Evolutionary conservation across 805 yeast species (phyloP).

Genomic region (Zygosaccharomyces siamensis): DNA sequence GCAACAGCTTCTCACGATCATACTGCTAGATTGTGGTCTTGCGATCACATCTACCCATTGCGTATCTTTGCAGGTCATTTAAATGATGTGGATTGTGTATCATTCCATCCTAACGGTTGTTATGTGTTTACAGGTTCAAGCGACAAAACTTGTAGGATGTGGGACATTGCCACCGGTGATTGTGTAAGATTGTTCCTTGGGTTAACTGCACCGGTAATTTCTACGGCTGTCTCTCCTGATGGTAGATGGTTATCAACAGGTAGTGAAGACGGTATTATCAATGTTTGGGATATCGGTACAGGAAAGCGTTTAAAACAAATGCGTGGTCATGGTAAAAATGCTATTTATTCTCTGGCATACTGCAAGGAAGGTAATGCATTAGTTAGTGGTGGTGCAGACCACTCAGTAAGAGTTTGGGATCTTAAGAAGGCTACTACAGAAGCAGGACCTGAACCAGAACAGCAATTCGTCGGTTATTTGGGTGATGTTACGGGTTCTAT

Average conservation of each 20-base stretch:
- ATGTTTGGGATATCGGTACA: constrained; percentile 90
- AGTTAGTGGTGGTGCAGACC: constrained; percentile 89
- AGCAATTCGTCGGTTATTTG: constrained; percentile 41
- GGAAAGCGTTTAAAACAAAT: constrained; percentile 84
- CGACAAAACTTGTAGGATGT: constrained; percentile 95
- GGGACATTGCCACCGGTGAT: constrained; percentile 90
- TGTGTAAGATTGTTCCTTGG: constrained; percentile 91
- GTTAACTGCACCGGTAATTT: constrained; percentile 82
- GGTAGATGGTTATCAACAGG: constrained; percentile 96
- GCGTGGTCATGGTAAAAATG: constrained; percentile 90
- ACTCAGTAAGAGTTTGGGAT: constrained; percentile 94
- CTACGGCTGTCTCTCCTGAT: constrained; percentile 89
- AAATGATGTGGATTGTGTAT: constrained; percentile 91
- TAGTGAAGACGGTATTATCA: constrained; percentile 85
- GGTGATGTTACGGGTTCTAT: constrained; percentile 34
- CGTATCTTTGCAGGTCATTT: constrained; percentile 96
- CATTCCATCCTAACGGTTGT: constrained; percentile 93
- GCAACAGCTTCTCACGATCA: constrained; percentile 98
- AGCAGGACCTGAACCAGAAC: constrained; percentile 72
- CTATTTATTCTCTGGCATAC: constrained; percentile 79
- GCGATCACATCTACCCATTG: constrained; percentile 94
- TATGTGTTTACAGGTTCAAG: constrained; percentile 93
- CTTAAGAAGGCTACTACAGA: constrained; percentile 79
- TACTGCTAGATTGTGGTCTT: constrained; percentile 96
- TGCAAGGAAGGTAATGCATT: constrained; percentile 84